phyloP scores from a whole-genome alignment of 2,329 filamentous ascomycete species.

The Fusarium dimerum region DNA sequence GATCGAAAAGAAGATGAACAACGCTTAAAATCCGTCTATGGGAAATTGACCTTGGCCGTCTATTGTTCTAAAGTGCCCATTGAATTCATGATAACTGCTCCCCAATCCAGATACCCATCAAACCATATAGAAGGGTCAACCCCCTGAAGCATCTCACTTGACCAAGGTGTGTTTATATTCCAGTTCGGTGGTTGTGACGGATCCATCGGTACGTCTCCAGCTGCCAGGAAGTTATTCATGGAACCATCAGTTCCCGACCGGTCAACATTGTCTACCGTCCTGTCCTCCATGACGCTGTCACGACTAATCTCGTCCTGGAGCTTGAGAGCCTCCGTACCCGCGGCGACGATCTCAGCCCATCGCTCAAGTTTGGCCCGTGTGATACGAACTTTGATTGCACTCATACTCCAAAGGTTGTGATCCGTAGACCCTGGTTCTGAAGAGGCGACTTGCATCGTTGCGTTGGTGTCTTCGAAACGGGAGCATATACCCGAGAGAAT shows the following conservation, averaged over 20 bases:
- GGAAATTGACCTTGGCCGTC: not conserved
- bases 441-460: conserved; percentile 34
- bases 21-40: not conserved
- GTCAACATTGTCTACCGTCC: conserved; percentile 1
- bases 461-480: conserved; percentile 46
- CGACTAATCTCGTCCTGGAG: conserved; percentile 16
- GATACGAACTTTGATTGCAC: conserved; percentile 48
- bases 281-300: conserved; percentile 20
- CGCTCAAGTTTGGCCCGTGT: conserved; percentile 47
- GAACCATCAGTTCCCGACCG: not conserved
- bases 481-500: conserved; percentile 44
- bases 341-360: conserved; percentile 48
- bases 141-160: conserved; percentile 33
- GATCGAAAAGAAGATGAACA: not conserved
- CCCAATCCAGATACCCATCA: conserved; percentile 39
- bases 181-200: conserved; percentile 27
- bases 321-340: conserved; percentile 31
- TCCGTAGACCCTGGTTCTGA: conserved; percentile 38
- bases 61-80: conserved; percentile 29
- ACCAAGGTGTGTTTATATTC: conserved; percentile 31
- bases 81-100: conserved; percentile 33
- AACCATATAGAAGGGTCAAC: conserved; percentile 38
- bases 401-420: conserved; percentile 51
- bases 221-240: conserved; percentile 3
- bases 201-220: conserved; percentile 25